Percentiles rank a stretch among this genome's conserved stretches.
These are phyloP conservation scores for Aureobasidium sp. DNA, from an alignment of 2,329 filamentous ascomycete genomes.

Conservation along the genomic window DNA sequence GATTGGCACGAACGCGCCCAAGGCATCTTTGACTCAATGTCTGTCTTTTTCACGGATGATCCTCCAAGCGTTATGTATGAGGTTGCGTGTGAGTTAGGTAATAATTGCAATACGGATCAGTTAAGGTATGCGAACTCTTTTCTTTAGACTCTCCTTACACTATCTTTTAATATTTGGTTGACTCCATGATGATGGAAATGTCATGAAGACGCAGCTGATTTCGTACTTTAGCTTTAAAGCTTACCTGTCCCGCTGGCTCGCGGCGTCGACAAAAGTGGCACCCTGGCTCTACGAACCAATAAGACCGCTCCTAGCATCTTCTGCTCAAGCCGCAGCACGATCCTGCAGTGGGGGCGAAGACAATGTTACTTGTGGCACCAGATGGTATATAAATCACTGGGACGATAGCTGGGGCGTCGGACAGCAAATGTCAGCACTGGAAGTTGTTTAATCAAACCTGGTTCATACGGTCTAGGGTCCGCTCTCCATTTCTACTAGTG, in stretches of 20 bases:
- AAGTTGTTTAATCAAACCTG: constrained; percentile 52
- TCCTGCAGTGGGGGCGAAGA: constrained; percentile 57
- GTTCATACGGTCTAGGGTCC: constrained; percentile 36
- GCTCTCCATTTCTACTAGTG: constrained; percentile 57
- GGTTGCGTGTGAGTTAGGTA: constrained; percentile 45
- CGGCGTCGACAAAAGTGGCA: constrained; percentile 62
- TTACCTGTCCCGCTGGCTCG: constrained; percentile 56
- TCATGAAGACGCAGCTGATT: too few species aligned
- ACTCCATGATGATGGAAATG: too few species aligned
- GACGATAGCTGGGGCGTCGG: constrained; percentile 59
- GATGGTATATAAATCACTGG: constrained; percentile 50
- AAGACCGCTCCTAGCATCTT: constrained; percentile 57
- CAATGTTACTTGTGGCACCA: constrained; percentile 50
- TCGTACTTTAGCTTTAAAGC: constrained; percentile 48
- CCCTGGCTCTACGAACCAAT: constrained; percentile 60
- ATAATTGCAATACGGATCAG: constrained; percentile 50
- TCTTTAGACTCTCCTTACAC: too few species aligned
- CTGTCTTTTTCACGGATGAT: constrained; percentile 44
- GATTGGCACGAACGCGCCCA: constrained; percentile 32
- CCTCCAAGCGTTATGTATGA: constrained; percentile 46
- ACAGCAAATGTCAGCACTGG: constrained; percentile 64
- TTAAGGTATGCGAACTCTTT: constrained; percentile 34
- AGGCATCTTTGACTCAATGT: constrained; percentile 31
- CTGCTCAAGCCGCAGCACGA: constrained; percentile 60
- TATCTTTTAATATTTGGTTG: too few species aligned